phyloP scores from a whole-genome alignment of 352 stramenopile genomes.

The Globisporangium heterothallicum region DNA sequence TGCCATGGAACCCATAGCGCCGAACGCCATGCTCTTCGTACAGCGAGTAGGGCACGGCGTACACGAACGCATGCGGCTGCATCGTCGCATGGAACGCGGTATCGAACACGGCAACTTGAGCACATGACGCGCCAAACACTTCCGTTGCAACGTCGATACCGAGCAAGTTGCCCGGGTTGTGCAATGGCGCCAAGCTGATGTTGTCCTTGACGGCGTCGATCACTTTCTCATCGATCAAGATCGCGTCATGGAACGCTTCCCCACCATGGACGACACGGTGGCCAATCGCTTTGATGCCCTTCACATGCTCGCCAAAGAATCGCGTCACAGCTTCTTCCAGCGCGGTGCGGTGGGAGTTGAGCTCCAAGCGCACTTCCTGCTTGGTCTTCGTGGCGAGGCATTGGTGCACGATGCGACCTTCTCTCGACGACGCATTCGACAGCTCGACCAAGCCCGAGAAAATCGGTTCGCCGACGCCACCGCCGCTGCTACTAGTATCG shows the following conservation, averaged over 20 bases:
- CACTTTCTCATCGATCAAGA: constrained; percentile 46
- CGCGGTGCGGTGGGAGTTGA: constrained; percentile 50
- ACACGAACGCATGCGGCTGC: constrained; percentile 71
- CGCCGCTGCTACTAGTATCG: no score
- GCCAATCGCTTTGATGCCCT: constrained; percentile 67
- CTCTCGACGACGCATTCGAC: constrained; percentile 47
- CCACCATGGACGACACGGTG: constrained; percentile 88
- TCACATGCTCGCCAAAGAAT: constrained; percentile 51
- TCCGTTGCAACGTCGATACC: constrained; percentile 80
- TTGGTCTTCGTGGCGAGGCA: constrained; percentile 41
- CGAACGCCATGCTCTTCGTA: constrained; percentile 80
- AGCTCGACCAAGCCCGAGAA: constrained; percentile 79
- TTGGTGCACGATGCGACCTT: constrained; percentile 68
- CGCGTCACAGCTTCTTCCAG: constrained; percentile 52
- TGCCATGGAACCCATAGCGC: constrained; percentile 90
- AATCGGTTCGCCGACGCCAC: constrained; percentile 41
- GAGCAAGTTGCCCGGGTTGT: constrained; percentile 85
- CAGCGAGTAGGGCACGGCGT: constrained; percentile 74
- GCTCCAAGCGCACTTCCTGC: constrained; percentile 38
- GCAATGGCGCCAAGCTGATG: constrained; percentile 67
- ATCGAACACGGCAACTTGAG: constrained; percentile 88
- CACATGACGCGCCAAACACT: constrained; percentile 52
- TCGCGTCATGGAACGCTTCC: constrained; percentile 58
- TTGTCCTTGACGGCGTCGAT: constrained; percentile 54
- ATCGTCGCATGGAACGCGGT: constrained; percentile 89